phyloP scores from a whole-genome alignment of 1,284 basidiomycete genomes.

The Trametes pubescens region DNA sequence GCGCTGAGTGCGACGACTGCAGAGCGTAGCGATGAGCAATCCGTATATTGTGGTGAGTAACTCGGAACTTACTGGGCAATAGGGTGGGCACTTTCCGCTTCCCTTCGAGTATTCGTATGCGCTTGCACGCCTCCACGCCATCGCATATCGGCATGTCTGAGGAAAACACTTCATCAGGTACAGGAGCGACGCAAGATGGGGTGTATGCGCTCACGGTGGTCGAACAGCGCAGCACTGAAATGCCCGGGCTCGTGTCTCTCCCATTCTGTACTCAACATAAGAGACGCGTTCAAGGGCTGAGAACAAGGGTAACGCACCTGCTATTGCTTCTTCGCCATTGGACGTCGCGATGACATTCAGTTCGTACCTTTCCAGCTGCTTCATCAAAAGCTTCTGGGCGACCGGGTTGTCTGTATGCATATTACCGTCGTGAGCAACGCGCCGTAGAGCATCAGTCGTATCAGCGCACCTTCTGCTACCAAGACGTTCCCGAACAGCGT shows the following conservation, averaged over 20 bases:
- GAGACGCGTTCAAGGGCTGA: slow-evolving; percentile 5
- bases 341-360: slow-evolving; percentile 66
- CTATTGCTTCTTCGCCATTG: slow-evolving; percentile 72
- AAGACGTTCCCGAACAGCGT: slow-evolving; percentile 71
- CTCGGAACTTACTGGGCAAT: slow-evolving; percentile 60
- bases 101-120: slow-evolving; percentile 64
- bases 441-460: neutral
- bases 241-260: slow-evolving; percentile 69
- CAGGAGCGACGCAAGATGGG: neutral
- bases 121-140: slow-evolving; percentile 75
- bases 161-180: neutral
- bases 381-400: slow-evolving; percentile 69
- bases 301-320: slow-evolving; percentile 46
- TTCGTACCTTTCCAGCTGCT: slow-evolving; percentile 67
- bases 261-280: slow-evolving; percentile 56
- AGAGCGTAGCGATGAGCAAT: neutral
- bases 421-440: neutral
- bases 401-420: slow-evolving; percentile 65
- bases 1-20: slow-evolving; percentile 76
- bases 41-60: slow-evolving; percentile 7
- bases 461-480: slow-evolving; percentile 66
- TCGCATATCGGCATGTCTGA: slow-evolving; percentile 80
- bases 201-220: slow-evolving; percentile 62
- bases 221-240: slow-evolving; percentile 73
- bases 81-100: slow-evolving; percentile 56